Percentiles rank a stretch among this genome's conserved stretches.
phyloP scores from a whole-genome alignment of 2,329 filamentous ascomycete species.

The Botrytis byssoidea region DNA sequence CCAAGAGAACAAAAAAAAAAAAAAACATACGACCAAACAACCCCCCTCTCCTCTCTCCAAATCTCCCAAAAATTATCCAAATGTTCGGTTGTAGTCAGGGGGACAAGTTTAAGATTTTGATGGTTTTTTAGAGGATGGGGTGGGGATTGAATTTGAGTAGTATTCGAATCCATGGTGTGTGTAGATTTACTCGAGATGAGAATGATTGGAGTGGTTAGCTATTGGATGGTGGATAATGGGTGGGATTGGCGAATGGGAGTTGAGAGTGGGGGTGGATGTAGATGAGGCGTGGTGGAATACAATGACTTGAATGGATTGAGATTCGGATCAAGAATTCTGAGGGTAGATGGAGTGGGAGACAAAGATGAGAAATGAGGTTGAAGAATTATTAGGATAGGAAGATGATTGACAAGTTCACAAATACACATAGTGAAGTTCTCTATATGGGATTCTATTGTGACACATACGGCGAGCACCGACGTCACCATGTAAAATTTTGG shows the following conservation, averaged over 20 bases:
- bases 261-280: neutral
- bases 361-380: neutral
- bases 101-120: conserved; percentile 26
- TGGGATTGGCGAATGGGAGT: neutral
- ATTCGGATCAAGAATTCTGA: neutral
- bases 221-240: neutral
- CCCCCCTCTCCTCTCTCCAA: conserved; percentile 24
- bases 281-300: neutral
- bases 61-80: conserved; percentile 29
- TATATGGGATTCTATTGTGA: neutral
- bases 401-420: neutral
- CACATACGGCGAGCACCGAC: neutral
- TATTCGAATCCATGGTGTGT: neutral
- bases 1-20: neutral
- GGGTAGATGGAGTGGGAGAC: neutral
- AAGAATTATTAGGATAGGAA: neutral
- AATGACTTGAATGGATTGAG: neutral
- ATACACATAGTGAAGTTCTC: neutral
- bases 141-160: neutral
- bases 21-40: conserved; percentile 28
- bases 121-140: neutral
- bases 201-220: neutral
- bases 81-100: conserved; percentile 25
- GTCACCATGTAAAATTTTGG: neutral
- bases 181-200: neutral